Evolutionary conservation across 2,329 filamentous ascomycete species (phyloP), one percentile per base, ranked within the genome.

Genomic region (Allantophomopsis cytisporea): DNA sequence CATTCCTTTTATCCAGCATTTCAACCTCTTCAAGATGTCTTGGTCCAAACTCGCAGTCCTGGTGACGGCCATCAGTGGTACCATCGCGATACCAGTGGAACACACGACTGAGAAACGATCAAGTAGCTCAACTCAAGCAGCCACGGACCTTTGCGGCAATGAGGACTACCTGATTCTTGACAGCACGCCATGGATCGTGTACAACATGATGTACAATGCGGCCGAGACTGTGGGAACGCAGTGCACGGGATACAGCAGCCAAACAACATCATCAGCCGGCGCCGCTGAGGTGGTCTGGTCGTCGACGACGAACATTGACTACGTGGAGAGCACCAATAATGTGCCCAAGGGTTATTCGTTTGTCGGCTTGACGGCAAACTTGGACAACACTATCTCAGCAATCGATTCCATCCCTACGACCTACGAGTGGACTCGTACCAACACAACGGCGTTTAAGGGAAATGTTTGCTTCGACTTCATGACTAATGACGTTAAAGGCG

Each of bases 401-500:
- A 64, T 65, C 28, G 46, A 48, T 5, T 56, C 54, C 33, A 64
- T 65, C 18, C 62, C 62, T 0, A 53, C 56, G 2, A 56, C 52
- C 1, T 65, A 64, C 45, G 43, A 50, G 17, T 64, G 62, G 62
- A 59, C 51, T 1, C 49, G 58, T 14, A 58, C 52, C 15, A 64
- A 63, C 40, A 56, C 50, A 3, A 61, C 61, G 2, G 54, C 54
- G 2, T 65, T 61, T 44, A 65, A 64, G 40, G 61, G 62, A 40
- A 64, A 64, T 43, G 54, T 63, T 36, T 57, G 55, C 42, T 62
- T 60, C 49, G 61, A 64, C 44, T 64, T 65, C 51, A 64, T 65
- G 58, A 63, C 60, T 5, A 60, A 58, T 14, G 55, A 61, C 45
- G 60, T 56, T 7, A 57, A 62, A 36, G 61, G 60, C 34, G 62